Evolutionary conservation across 345 rosid species (phyloP).

Genomic region (Populus tremula): DNA sequence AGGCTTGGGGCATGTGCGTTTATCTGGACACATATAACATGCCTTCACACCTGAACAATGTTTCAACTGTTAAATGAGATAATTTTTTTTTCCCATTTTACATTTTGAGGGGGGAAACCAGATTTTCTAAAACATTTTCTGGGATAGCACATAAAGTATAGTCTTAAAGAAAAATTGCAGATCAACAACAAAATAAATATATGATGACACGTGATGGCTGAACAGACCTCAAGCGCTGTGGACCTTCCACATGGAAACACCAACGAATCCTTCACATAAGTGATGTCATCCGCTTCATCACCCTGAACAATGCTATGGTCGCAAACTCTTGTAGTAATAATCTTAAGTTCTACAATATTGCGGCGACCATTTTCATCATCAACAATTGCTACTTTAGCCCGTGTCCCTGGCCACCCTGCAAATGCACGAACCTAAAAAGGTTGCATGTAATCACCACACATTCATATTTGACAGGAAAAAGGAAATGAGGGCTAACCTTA

Average conservation of each 20-base stretch:
- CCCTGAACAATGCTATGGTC: slow-evolving; percentile 13
- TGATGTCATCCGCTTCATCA: slow-evolving; percentile 41
- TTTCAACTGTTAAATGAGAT: not conserved
- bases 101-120: not conserved
- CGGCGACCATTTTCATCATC: slow-evolving; percentile 38
- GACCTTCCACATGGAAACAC: slow-evolving; percentile 66
- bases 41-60: not conserved
- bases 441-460: slow-evolving; percentile 29
- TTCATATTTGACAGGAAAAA: slow-evolving; percentile 6
- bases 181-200: not conserved
- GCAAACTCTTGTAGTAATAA: slow-evolving; percentile 64
- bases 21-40: no score
- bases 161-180: no score
- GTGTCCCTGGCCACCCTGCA: slow-evolving; percentile 99
- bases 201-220: not conserved
- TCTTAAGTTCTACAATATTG: slow-evolving; percentile 57
- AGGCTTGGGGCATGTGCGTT: not conserved
- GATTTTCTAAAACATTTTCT: not conserved
- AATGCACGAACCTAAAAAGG: slow-evolving; percentile 84
- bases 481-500: slow-evolving; percentile 44
- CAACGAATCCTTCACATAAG: slow-evolving; percentile 50
- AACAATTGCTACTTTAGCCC: slow-evolving; percentile 56
- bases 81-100: not conserved
- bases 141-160: no score
- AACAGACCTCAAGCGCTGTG: slow-evolving; percentile 68